phyloP scores from a whole-genome alignment of 2,329 filamentous ascomycete genomes.

The Calonectria hongkongensis region DNA sequence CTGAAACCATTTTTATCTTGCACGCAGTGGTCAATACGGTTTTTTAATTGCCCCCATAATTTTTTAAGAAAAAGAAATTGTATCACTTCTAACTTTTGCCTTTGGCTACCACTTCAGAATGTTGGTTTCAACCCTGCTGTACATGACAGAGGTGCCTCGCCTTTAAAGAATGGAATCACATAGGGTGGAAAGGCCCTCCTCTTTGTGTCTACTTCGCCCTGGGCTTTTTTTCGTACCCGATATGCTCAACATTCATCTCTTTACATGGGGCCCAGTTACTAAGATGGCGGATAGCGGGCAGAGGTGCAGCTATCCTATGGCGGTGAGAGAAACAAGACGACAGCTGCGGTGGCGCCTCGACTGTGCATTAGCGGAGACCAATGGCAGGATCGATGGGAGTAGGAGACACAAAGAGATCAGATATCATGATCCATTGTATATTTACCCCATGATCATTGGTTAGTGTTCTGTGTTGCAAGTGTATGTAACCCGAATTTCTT shows the following conservation, averaged over 20 bases:
- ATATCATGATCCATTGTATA: slow-evolving; percentile 20
- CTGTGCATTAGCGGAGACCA: slow-evolving; percentile 38
- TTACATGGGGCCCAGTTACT: background rate
- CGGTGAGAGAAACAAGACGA: slow-evolving; percentile 34
- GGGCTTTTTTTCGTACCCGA: too few species aligned
- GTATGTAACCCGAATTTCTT: background rate
- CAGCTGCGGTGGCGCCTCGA: slow-evolving; percentile 31
- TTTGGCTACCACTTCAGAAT: background rate
- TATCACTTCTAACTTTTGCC: background rate
- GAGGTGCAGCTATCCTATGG: slow-evolving; percentile 18
- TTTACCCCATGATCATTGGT: slow-evolving; percentile 9
- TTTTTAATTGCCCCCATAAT: background rate
- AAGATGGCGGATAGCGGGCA: background rate
- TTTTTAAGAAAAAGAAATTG: background rate
- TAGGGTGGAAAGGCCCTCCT: too few species aligned
- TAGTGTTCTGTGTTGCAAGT: background rate
- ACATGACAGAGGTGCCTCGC: background rate
- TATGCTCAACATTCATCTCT: background rate
- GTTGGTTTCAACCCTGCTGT: too few species aligned
- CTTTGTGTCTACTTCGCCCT: too few species aligned
- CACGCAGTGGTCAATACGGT: background rate
- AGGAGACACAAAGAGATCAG: background rate
- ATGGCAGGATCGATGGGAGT: slow-evolving; percentile 25
- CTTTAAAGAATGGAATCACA: too few species aligned
- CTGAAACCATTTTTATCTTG: background rate